A percentile compares a stretch with the other conserved stretches of the same genome.
phyloP scores from a whole-genome alignment of 441 rosid species.

The Corymbia calophylla region DNA sequence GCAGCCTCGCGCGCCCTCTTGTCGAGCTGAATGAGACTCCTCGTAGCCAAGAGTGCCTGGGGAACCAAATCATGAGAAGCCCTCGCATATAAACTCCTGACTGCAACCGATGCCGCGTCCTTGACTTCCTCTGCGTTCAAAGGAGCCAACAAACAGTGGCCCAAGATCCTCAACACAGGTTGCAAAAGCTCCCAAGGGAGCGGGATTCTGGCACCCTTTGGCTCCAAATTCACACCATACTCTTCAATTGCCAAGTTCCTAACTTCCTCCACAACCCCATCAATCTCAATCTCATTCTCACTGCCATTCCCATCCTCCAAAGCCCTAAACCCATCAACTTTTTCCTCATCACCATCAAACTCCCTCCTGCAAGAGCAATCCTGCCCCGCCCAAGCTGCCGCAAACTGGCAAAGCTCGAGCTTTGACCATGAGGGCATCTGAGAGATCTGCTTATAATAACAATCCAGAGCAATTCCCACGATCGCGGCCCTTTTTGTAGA shows the following conservation, averaged over 20 bases:
- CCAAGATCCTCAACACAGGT: conserved; percentile 61
- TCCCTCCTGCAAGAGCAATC: conserved; percentile 55
- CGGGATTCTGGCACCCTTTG: conserved; percentile 65
- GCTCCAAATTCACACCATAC: conserved; percentile 16
- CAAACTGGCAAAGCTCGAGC: conserved; percentile 56
- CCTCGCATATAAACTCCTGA: conserved; percentile 71
- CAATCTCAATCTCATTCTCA: conserved; percentile 1
- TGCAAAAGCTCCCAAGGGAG: conserved; percentile 90
- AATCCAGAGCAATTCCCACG: conserved; percentile 59
- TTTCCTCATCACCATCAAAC: conserved; percentile 27
- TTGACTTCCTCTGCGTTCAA: conserved; percentile 66
- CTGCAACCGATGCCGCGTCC: conserved; percentile 67
- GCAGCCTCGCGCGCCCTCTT: conserved; percentile 47
- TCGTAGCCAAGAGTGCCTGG: conserved; percentile 70
- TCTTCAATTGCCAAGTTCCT: conserved; percentile 26
- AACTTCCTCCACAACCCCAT: conserved; percentile 23
- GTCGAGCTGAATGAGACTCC: conserved; percentile 80
- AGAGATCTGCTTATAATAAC: conserved; percentile 69
- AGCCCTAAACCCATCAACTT: conserved; percentile 9
- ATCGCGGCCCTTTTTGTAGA: conserved; percentile 76
- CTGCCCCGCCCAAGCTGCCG: conserved; percentile 75
- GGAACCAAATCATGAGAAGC: conserved; percentile 89
- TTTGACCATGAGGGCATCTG: conserved; percentile 87
- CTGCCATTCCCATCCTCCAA: conserved; percentile 3
- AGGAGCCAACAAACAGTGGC: conserved; percentile 82